Evolutionary conservation across 208 protist species (phyloP), one percentile per base, ranked within the genome.

Genomic region (Leishmania guyanensis): DNA sequence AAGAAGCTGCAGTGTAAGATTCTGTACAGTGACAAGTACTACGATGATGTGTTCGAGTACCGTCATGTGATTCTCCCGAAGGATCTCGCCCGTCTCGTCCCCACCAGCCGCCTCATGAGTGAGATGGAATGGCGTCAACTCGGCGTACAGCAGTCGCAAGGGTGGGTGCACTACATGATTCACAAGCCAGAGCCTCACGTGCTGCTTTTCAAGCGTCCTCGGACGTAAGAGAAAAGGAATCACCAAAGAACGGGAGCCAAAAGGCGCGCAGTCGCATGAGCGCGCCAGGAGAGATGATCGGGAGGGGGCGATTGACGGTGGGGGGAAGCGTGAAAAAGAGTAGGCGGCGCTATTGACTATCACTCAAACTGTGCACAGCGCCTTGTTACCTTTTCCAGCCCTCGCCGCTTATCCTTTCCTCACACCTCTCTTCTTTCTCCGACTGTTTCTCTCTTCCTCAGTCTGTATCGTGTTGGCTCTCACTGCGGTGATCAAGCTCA

Each of bases 161-260:
- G 99, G 16, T 99, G 98, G 98, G 91, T 94, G 53, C 99, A 99
- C 88, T 99, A 99, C 92, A 98, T 98, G 91, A 97, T 99, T 50
- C 99, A 99, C 93, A 92, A 92, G 56, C 98, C 98, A 20, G 98
- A 99, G 90, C 98, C 97, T 36, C 97, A 99, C 86, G 98, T 99
- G 51, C 89, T 99, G 12, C 93, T 99, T 46, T 99, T 99, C 87
- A 95, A 98, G 85, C 91, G 98, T 1, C 92, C 93, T 6, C 84
- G 84, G 60, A 90, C 89, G 17, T 92, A 87, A 83, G 39, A n/a
- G 14, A 72, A 46, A 1, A 9, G 3, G 8, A 14, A 12, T 14
- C 62, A 39, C 62, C 12, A 39, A 12, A 33, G 62, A 29, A 14
- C 62, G 29, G 17, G 62, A 66, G 62, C 29, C n/a, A 39, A 4